phyloP scores from a whole-genome alignment of 768 basidiomycete genomes.

The Dioszegia aurantiaca region DNA sequence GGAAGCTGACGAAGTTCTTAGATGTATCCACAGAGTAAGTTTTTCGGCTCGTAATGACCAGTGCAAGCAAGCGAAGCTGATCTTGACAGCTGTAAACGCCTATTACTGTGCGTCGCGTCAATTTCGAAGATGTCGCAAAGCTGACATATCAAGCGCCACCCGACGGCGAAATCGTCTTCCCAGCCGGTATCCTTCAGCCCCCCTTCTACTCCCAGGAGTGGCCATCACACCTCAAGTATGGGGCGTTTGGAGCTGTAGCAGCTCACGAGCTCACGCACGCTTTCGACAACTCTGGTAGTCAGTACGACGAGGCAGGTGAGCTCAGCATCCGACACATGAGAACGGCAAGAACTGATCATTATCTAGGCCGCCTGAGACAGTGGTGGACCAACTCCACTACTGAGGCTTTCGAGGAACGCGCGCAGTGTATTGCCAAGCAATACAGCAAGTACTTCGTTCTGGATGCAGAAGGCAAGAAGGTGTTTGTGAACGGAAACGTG shows the following conservation, averaged over 20 bases:
- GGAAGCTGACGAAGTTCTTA: conserved; percentile 1
- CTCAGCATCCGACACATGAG: conserved; percentile 48
- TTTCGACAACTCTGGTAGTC: conserved; percentile 64
- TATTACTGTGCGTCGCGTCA: conserved; percentile 34
- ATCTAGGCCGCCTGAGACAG: conserved; percentile 34
- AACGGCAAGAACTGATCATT: background rate
- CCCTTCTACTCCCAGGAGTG: conserved; percentile 84
- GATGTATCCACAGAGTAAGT: conserved; percentile 43
- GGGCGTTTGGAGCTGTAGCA: conserved; percentile 87
- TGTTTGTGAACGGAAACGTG: conserved; percentile 76
- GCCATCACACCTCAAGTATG: conserved; percentile 87
- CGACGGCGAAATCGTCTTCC: conserved; percentile 86
- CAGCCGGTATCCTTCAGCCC: conserved; percentile 88
- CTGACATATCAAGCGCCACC: conserved; percentile 65
- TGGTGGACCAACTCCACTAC: conserved; percentile 59
- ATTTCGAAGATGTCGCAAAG: conserved; percentile 61
- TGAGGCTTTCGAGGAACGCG: conserved; percentile 73
- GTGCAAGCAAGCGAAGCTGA: background rate
- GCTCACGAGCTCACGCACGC: conserved; percentile 80
- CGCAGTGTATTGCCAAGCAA: conserved; percentile 86
- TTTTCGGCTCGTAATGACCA: background rate
- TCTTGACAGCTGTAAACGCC: conserved; percentile 36
- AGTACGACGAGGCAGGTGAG: conserved; percentile 87
- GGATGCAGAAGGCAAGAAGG: conserved; percentile 76
- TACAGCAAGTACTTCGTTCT: conserved; percentile 82